Evolutionary conservation across 192 early-diverging fungal genomes (phyloP), one percentile per base, ranked within the genome.

Genomic region (Phycomyces blakesleeanus): DNA sequence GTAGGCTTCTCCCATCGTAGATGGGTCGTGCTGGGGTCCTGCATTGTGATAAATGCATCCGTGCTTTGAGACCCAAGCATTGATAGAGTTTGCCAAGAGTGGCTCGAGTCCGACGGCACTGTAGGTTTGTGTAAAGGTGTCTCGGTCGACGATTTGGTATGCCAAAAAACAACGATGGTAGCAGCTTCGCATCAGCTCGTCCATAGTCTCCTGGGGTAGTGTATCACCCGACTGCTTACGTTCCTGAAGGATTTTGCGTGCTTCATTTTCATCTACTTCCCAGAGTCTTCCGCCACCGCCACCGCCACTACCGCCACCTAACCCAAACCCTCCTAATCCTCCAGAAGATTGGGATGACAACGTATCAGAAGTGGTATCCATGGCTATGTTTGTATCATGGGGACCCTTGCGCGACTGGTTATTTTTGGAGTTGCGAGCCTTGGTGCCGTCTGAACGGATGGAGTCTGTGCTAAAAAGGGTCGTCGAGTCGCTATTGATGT

Each of bases 51-150:
- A 71, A 22, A 71, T 64, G 42, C 68, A 67, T 0, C 74, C 74
- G 25, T 76, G 74, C 37, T 76, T 76, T 4, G 74, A 76, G 1
- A 64, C 61, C 74, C 74, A 76, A 2, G 74, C 74, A 62, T 71
- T 66, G 63, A 76, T 71, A 20, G 74, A 76, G 42, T 76, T 76
- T 1, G 59, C 22, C n/a, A 76, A 51, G 18, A 76, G 50, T 8
- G 72, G 72, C 34, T 74, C 72, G 8, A 69, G 58, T 0, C 57
- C 67, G 0, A 61, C 24, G 3, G 67, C 57, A 6, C 40, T 29
- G 34, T 67, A 67, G 2, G 52, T 59, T 27, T 67, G 34, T 27
- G 66, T 59, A 22, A 76, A 76, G 0, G 61, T 44, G 11, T 61
- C 57, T n/a, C 59, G 57, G 44, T 76, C 74, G 3, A 71, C 74